These are phyloP conservation scores for Nakazawaea wickerhamii DNA, from an alignment of 805 yeast genomes.

Conservation along the genomic window DNA sequence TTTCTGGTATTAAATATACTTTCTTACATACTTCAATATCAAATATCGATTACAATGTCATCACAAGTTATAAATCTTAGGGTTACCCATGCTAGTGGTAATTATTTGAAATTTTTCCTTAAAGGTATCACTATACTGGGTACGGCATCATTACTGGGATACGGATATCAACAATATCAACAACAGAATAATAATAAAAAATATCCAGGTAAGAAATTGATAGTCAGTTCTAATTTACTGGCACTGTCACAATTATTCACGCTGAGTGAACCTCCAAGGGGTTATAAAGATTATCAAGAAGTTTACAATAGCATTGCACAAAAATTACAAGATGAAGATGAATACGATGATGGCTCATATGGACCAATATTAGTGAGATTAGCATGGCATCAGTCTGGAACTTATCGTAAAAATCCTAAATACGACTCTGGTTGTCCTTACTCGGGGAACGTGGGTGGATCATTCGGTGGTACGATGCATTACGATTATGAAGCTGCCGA, in stretches of 20 bases:
- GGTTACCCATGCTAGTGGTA: background rate
- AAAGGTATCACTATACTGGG: background rate
- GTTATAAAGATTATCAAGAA: conserved; percentile 51
- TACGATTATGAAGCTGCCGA: conserved; percentile 45
- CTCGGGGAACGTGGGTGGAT: conserved; percentile 38
- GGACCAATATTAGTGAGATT: conserved; percentile 42
- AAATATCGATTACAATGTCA: background rate
- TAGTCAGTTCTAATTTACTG: background rate
- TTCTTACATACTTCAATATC: background rate
- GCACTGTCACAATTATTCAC: background rate
- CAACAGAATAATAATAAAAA: background rate
- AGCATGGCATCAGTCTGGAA: conserved; percentile 48
- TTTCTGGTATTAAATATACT: background rate
- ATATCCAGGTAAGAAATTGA: conserved; percentile 10
- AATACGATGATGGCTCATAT: conserved; percentile 57
- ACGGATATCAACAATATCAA: conserved; percentile 1
- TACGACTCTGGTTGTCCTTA: conserved; percentile 12
- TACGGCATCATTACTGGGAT: conserved; percentile 5
- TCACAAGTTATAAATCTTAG: background rate
- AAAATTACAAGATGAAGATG: conserved; percentile 49
- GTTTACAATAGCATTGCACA: conserved; percentile 71
- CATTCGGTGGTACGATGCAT: conserved; percentile 53
- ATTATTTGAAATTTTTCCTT: background rate
- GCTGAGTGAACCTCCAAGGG: conserved; percentile 16
- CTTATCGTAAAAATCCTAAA: conserved; percentile 35